Evolutionary conservation across 2,329 filamentous ascomycete species (phyloP).

Genomic region (Leptosphaerulina australis): DNA sequence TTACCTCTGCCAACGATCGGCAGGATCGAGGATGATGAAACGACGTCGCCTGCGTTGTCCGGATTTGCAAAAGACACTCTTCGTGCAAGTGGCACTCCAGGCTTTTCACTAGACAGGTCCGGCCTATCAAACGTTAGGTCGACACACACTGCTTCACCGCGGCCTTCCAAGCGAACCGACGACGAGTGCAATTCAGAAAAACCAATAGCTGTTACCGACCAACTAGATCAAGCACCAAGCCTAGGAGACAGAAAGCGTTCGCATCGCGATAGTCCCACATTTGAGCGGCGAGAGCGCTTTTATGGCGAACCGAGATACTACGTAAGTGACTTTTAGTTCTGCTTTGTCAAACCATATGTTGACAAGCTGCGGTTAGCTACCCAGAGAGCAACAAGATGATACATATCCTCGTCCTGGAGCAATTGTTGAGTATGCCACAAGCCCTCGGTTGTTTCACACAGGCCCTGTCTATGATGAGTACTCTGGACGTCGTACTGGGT

Average conservation of each 20-base stretch:
- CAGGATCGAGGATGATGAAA: slow-evolving; percentile 38
- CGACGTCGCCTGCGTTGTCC: slow-evolving; percentile 38
- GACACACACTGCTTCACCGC: slow-evolving; percentile 39
- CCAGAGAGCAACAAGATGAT: slow-evolving; percentile 39
- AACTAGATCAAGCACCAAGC: slow-evolving; percentile 24
- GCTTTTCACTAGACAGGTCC: slow-evolving; percentile 28
- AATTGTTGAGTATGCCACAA: slow-evolving; percentile 40
- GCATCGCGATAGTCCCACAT: slow-evolving; percentile 33
- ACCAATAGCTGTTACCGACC: slow-evolving; percentile 38
- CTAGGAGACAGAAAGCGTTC: slow-evolving; percentile 30
- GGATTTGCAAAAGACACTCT: slow-evolving; percentile 38
- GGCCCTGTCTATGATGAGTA: slow-evolving; percentile 40
- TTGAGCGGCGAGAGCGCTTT: slow-evolving; percentile 38
- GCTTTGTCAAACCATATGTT: not conserved
- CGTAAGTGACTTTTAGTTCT: slow-evolving; percentile 35
- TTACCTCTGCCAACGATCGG: slow-evolving; percentile 53
- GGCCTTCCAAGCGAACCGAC: slow-evolving; percentile 45
- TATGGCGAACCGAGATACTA: slow-evolving; percentile 44
- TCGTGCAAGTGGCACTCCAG: slow-evolving; percentile 25
- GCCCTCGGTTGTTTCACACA: slow-evolving; percentile 35
- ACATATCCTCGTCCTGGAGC: slow-evolving; percentile 34
- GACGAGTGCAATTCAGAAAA: slow-evolving; percentile 58
- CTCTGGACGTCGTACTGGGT: slow-evolving; percentile 37
- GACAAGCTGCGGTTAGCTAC: slow-evolving; percentile 23
- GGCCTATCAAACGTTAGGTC: slow-evolving; percentile 28